phyloP scores from a whole-genome alignment of 495 filamentous ascomycete genomes.

The Oleoguttula mirabilis region DNA sequence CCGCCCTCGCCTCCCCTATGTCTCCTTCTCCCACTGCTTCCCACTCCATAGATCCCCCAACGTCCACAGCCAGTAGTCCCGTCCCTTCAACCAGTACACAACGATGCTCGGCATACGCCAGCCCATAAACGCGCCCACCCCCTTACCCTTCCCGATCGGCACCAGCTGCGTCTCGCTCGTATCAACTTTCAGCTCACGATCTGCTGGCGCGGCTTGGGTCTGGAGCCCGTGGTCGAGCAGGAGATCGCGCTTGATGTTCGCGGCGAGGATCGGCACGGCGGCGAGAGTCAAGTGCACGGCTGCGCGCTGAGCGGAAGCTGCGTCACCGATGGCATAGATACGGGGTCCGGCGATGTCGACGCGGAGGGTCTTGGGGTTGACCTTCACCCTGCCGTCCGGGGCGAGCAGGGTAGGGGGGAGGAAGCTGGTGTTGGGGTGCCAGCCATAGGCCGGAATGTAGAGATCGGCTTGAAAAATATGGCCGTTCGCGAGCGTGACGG shows the following conservation, averaged over 20 bases:
- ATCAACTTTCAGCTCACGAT: slow-evolving; percentile 20
- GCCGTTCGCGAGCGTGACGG: slow-evolving; percentile 25
- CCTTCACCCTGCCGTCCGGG: slow-evolving; percentile 29
- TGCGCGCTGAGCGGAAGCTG: slow-evolving; percentile 16
- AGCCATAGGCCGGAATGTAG: slow-evolving; percentile 39
- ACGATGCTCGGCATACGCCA: slow-evolving; percentile 40
- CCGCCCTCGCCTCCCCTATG: no score
- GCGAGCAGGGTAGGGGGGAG: slow-evolving; percentile 27
- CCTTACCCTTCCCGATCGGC: slow-evolving; percentile 41
- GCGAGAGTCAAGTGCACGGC: slow-evolving; percentile 32
- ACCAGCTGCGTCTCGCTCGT: slow-evolving; percentile 31
- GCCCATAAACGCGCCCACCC: slow-evolving; percentile 45
- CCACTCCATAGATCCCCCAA: background rate
- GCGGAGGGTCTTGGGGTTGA: slow-evolving; percentile 33
- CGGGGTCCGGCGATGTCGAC: slow-evolving; percentile 36
- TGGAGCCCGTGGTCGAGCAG: slow-evolving; percentile 2
- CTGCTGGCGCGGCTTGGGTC: slow-evolving; percentile 7
- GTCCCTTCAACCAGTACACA: slow-evolving; percentile 49
- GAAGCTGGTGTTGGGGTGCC: slow-evolving; percentile 33
- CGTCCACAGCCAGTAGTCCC: slow-evolving; percentile 41
- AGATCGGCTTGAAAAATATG: slow-evolving; percentile 32
- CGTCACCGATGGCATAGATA: slow-evolving; percentile 40
- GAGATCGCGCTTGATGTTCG: slow-evolving; percentile 36
- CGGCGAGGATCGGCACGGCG: slow-evolving; percentile 30
- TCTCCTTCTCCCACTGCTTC: slow-evolving; percentile 2